Evolutionary conservation across 768 basidiomycete genomes (phyloP), one percentile per base, ranked within the genome.

Genomic region (Cyathus striatus): DNA sequence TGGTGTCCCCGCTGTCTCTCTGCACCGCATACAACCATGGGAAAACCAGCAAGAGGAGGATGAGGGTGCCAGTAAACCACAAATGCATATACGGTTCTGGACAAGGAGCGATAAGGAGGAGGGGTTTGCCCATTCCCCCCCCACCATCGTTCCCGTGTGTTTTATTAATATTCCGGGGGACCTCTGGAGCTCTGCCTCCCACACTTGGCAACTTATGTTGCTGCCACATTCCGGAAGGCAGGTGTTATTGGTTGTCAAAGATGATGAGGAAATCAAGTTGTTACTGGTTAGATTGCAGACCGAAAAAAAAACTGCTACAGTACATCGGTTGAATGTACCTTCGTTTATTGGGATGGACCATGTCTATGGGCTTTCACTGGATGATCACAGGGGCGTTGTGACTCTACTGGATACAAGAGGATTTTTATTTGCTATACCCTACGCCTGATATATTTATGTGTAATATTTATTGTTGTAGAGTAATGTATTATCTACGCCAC

Each of bases 401-500:
- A 4, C 35, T 25, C 43, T 54, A 20, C 23, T 36, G 9, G 47
- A 46, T 30, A 30, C 36, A 42, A 3, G 18, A 34, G 1, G 33
- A n/a, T 16, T 17, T 23, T 9, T 33, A 6, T 30, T 37, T 32
- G 14, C 18, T 35, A 39, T 23, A 13, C 16, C 23, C 22, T 44
- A 24, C 24, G 36, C 37, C 4, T 44, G 23, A 43, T n/a, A n/a
- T n/a, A n/a, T n/a, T n/a, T n/a, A n/a, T n/a, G n/a, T n/a, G n/a
- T n/a, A n/a, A n/a, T n/a, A n/a, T n/a, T n/a, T n/a, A n/a, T n/a
- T n/a, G n/a, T n/a, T n/a, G n/a, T n/a, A n/a, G n/a, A n/a, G n/a
- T n/a, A n/a, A n/a, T n/a, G n/a, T n/a, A n/a, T n/a, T n/a, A 32
- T 16, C 30, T 37, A 65, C 18, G 93, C 92, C 16, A 95, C 72